Percentiles rank a stretch among this genome's conserved stretches.
These are phyloP conservation scores for Chlorella ohadii DNA, from an alignment of 139 green algal species.

Conservation along the genomic window DNA sequence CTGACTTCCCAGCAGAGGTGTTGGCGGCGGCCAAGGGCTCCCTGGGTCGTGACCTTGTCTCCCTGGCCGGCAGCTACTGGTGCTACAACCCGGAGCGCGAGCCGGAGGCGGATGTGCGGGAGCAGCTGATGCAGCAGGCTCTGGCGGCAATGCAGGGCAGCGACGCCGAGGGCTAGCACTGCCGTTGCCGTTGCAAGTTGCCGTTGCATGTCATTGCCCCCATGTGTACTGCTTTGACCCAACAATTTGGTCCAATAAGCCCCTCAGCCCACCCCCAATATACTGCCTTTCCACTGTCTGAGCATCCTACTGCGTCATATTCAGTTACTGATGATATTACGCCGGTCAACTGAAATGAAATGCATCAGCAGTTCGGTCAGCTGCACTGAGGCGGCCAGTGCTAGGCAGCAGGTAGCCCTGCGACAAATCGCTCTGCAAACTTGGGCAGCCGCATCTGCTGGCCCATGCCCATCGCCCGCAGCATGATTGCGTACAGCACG, in stretches of 20 bases:
- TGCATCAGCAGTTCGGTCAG: background rate
- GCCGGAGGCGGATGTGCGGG: background rate
- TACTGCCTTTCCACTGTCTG: no score
- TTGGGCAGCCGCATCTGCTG: conserved; percentile 18
- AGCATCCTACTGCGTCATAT: background rate
- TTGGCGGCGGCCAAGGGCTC: conserved; percentile 16
- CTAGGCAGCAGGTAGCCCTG: background rate
- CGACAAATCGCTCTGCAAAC: conserved; percentile 28
- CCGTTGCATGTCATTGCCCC: no score
- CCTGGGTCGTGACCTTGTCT: background rate
- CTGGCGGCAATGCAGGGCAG: no score
- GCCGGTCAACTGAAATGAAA: background rate
- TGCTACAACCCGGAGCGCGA: conserved; percentile 16
- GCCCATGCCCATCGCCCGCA: conserved; percentile 52
- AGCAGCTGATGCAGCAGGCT: no score
- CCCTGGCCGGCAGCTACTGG: conserved; percentile 21
- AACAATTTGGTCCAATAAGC: no score
- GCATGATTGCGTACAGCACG: conserved; percentile 74
- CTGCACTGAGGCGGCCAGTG: background rate
- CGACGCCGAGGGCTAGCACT: no score
- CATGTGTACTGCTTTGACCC: no score
- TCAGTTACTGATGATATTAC: background rate
- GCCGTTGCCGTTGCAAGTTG: no score
- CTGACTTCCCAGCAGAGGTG: background rate
- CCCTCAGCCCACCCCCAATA: background rate